Percentiles rank a stretch among this genome's conserved stretches.
These are phyloP conservation scores for Hebeloma cylindrosporum DNA, from an alignment of 768 basidiomycete genomes.

Conservation along the genomic window DNA sequence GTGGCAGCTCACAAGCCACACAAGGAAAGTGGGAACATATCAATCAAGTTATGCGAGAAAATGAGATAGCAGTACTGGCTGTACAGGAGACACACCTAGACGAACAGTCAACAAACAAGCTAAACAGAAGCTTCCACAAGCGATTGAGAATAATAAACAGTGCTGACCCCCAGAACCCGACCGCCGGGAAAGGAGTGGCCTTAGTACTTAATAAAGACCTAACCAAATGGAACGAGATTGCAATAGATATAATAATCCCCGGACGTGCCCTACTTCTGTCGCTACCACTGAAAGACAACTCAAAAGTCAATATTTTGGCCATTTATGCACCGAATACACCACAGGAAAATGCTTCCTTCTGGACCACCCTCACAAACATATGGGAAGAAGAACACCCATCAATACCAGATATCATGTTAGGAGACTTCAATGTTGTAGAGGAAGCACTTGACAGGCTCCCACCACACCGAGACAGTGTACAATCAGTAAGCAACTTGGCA, in stretches of 20 bases:
- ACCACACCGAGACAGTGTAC: slow-evolving; percentile 13
- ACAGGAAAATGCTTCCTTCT: slow-evolving; percentile 7
- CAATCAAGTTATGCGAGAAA: slow-evolving; percentile 24
- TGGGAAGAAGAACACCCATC: neutral
- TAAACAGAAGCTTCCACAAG: slow-evolving; percentile 10
- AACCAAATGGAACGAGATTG: slow-evolving; percentile 12
- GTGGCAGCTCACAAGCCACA: slow-evolving; percentile 5
- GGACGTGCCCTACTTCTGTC: slow-evolving; percentile 26
- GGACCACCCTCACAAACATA: neutral
- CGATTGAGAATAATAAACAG: slow-evolving; percentile 21
- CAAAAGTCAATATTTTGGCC: slow-evolving; percentile 25
- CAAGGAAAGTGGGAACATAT: slow-evolving; percentile 26
- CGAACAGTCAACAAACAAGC: slow-evolving; percentile 4
- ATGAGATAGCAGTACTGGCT: slow-evolving; percentile 28
- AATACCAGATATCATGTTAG: slow-evolving; percentile 34
- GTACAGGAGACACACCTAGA: slow-evolving; percentile 35
- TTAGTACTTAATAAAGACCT: slow-evolving; percentile 33
- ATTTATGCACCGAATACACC: slow-evolving; percentile 37
- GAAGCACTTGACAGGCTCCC: slow-evolving; percentile 38
- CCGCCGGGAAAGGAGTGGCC: slow-evolving; percentile 28
- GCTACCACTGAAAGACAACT: slow-evolving; percentile 16
- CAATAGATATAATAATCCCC: slow-evolving; percentile 18
- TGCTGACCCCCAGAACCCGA: slow-evolving; percentile 16
- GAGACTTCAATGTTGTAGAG: slow-evolving; percentile 45
- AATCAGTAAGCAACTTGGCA: slow-evolving; percentile 12